These are phyloP conservation scores for Verticillium tricorpus DNA, from an alignment of 2,329 filamentous ascomycete genomes.

Conservation along the genomic window DNA sequence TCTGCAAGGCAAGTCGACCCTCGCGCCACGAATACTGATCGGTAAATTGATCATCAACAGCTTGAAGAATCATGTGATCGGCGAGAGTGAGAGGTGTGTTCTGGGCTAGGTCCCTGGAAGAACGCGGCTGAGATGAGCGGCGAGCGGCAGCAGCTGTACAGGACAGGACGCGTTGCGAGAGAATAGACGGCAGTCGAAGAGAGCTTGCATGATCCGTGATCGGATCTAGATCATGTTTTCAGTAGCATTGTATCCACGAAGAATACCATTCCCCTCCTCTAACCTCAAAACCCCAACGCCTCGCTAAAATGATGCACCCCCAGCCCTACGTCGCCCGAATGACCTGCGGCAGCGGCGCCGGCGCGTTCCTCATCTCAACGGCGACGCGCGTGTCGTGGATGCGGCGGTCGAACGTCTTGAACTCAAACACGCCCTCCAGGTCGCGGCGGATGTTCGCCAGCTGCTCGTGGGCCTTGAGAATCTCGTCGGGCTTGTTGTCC, in stretches of 20 bases:
- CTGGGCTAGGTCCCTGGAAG: too few relatives aligned
- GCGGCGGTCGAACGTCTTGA: conserved; percentile 46
- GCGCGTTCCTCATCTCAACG: conserved; percentile 30
- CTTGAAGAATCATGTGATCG: too few relatives aligned
- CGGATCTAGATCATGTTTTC: too few relatives aligned
- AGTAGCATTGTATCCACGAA: neutral
- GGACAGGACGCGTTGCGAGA: too few relatives aligned
- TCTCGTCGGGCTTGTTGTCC: conserved; percentile 53
- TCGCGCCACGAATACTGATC: too few relatives aligned
- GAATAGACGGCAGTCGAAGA: neutral
- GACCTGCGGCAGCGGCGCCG: conserved; percentile 23
- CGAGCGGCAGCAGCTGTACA: too few relatives aligned
- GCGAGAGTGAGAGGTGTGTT: too few relatives aligned
- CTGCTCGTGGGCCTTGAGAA: conserved; percentile 49
- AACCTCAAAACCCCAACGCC: neutral
- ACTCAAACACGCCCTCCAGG: conserved; percentile 48
- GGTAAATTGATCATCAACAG: too few relatives aligned
- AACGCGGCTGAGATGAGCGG: too few relatives aligned
- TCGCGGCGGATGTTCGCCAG: conserved; percentile 41
- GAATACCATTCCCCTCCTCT: neutral
- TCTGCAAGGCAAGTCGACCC: neutral
- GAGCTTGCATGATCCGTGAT: too few relatives aligned
- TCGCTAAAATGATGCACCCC: neutral
- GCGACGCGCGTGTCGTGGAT: conserved; percentile 47
- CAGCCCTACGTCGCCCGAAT: conserved; percentile 8